phyloP scores from a whole-genome alignment of 1,284 basidiomycete species.

The Puccinia coronata region DNA sequence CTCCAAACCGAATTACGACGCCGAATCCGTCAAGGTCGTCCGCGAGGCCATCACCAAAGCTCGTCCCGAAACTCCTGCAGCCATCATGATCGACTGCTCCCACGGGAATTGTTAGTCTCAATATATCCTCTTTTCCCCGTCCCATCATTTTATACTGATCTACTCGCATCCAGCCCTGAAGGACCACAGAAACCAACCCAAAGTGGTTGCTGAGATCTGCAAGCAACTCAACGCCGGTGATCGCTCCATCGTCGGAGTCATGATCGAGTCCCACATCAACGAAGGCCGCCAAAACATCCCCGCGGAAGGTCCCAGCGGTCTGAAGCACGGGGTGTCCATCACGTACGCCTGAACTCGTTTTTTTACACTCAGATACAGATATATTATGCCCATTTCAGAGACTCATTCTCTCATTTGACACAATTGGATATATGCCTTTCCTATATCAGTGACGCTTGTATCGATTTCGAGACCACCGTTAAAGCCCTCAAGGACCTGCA shows the following conservation, averaged over 20 bases:
- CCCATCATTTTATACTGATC: neutral
- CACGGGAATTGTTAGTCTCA: constrained; percentile 75
- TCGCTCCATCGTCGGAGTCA: constrained; percentile 91
- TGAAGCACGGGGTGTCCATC: constrained; percentile 64
- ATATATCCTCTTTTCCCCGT: neutral
- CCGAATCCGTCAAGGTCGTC: constrained; percentile 74
- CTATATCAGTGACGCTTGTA: constrained; percentile 66
- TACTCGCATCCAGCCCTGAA: constrained; percentile 59
- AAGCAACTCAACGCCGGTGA: constrained; percentile 68
- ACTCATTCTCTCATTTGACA: neutral
- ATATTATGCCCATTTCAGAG: neutral
- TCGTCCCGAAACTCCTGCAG: constrained; percentile 63
- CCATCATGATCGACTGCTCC: constrained; percentile 71
- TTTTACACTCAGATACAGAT: neutral
- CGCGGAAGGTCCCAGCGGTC: constrained; percentile 69
- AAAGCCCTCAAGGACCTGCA: constrained; percentile 57
- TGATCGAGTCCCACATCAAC: constrained; percentile 93
- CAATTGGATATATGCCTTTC: too few relatives aligned
- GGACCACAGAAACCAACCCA: constrained; percentile 65
- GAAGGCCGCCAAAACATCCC: constrained; percentile 86
- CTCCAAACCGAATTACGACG: constrained; percentile 79
- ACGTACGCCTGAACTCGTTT: constrained; percentile 66
- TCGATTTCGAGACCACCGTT: constrained; percentile 80
- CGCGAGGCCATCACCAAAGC: constrained; percentile 72
- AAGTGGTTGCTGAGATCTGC: constrained; percentile 65